phyloP scores from a whole-genome alignment of 129 eudicot species.

The Dittrichia graveolens region DNA sequence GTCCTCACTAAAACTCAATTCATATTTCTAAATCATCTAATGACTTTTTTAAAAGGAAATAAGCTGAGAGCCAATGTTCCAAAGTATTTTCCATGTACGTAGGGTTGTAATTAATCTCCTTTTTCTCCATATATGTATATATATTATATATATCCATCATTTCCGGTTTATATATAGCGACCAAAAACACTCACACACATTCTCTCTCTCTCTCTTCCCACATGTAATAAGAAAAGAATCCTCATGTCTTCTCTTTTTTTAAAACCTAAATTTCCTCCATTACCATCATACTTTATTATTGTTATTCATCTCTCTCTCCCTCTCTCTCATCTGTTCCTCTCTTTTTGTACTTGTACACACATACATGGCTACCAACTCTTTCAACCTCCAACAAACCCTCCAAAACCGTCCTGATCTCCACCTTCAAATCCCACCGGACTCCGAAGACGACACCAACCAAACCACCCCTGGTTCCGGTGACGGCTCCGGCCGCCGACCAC shows the following conservation, averaged over 20 bases:
- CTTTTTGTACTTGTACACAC: constrained; percentile 16
- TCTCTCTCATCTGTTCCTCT: constrained; percentile 10
- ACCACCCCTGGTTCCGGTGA: constrained; percentile 44
- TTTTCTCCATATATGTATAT: no score
- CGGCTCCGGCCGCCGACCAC: constrained; percentile 55
- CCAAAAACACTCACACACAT: not conserved
- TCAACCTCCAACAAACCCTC: constrained; percentile 55
- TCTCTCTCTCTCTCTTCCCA: constrained; percentile 22
- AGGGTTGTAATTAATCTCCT: no score
- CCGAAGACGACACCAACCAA: constrained; percentile 45
- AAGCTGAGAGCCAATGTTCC: no score
- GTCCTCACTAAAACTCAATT: no score
- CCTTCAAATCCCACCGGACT: constrained; percentile 52
- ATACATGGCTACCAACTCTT: constrained; percentile 62
- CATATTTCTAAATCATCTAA: no score
- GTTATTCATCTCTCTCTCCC: constrained; percentile 20
- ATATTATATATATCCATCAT: not conserved
- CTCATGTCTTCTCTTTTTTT: constrained; percentile 27
- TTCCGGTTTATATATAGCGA: not conserved
- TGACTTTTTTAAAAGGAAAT: no score
- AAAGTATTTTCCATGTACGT: no score
- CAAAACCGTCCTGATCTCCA: constrained; percentile 69
- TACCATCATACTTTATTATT: constrained; percentile 25
- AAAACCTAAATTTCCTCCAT: constrained; percentile 34
- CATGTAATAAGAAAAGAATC: constrained; percentile 26